phyloP scores from a whole-genome alignment of 2,329 filamentous ascomycete genomes.

The Metarhizium brunneum region DNA sequence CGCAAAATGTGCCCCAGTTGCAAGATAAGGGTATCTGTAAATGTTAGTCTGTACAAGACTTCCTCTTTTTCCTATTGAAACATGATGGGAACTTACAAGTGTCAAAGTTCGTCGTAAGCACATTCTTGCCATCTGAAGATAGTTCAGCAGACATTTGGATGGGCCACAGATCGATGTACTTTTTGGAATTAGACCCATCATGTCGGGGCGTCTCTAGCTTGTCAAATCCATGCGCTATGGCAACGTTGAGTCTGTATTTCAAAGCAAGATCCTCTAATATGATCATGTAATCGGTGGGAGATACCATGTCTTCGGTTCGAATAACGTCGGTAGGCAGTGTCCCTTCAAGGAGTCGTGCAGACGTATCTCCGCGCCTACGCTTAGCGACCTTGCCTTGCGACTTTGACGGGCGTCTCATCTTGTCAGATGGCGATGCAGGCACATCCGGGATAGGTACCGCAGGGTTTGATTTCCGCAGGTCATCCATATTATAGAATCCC shows the following conservation, averaged over 20 bases:
- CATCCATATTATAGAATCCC: constrained; percentile 72
- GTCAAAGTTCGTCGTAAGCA: constrained; percentile 83
- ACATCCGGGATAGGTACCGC: constrained; percentile 46
- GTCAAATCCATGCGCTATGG: constrained; percentile 74
- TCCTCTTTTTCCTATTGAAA: not conserved
- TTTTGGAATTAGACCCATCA: constrained; percentile 52
- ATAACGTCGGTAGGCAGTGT: constrained; percentile 61
- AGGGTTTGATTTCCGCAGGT: constrained; percentile 53
- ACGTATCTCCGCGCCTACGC: constrained; percentile 43
- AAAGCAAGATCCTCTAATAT: constrained; percentile 75
- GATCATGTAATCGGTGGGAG: constrained; percentile 66
- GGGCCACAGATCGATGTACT: constrained; percentile 81
- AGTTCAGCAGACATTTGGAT: constrained; percentile 90
- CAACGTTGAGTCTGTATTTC: constrained; percentile 72
- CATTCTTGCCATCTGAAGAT: constrained; percentile 52
- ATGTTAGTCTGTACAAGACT: not conserved
- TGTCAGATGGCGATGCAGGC: constrained; percentile 26
- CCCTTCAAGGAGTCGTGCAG: constrained; percentile 45
- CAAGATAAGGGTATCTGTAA: constrained; percentile 62
- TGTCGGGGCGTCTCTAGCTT: constrained; percentile 61
- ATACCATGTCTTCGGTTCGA: constrained; percentile 58
- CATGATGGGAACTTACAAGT: constrained; percentile 51
- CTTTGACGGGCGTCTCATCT: constrained; percentile 21
- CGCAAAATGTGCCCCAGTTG: constrained; percentile 78
- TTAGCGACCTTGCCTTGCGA: constrained; percentile 20